Percentiles rank a stretch among this genome's conserved stretches.
Conservation (phyloP, 1,284 basidiomycete genomes). For the Trichosporon sp. region DNA sequence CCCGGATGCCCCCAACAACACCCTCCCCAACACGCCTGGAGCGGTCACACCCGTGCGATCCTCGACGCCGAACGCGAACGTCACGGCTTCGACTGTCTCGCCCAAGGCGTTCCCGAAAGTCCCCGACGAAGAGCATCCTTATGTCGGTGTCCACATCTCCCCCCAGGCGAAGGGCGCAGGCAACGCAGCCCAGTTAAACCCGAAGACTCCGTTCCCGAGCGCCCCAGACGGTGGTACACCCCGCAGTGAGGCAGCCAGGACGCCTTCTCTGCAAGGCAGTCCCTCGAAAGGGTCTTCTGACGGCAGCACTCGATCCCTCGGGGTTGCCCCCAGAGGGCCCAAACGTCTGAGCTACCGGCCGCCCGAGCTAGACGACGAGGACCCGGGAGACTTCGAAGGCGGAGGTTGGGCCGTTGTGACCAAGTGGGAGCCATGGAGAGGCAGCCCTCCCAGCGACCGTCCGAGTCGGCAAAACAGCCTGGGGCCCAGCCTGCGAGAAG, state of each 20-base stretch:
- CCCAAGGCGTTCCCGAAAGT: slow-evolving; percentile 36
- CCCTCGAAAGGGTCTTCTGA: not conserved
- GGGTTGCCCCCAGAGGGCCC: not conserved
- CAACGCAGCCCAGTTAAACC: not conserved
- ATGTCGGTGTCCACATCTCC: slow-evolving; percentile 42
- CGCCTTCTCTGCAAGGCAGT: not conserved
- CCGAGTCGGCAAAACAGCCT: not conserved
- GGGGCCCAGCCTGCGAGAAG: not conserved
- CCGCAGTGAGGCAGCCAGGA: not conserved
- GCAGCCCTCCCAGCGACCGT: not conserved
- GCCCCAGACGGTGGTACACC: not conserved
- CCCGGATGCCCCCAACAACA: slow-evolving; percentile 6
- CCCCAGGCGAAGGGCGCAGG: slow-evolving; percentile 8
- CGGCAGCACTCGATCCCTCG: slow-evolving; percentile 1
- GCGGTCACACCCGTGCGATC: not conserved
- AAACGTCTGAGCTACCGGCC: slow-evolving; percentile 20
- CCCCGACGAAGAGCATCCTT: slow-evolving; percentile 42
- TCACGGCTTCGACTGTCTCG: not conserved
- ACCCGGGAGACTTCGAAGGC: slow-evolving; percentile 47
- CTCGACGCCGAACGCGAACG: not conserved
- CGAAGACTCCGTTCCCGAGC: slow-evolving; percentile 1
- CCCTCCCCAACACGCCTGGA: not conserved
- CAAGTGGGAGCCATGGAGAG: slow-evolving; percentile 25
- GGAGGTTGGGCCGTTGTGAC: slow-evolving; percentile 47
- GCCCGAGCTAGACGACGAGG: slow-evolving; percentile 44